phyloP scores from a whole-genome alignment of 1,139 yeast species.

The Hyphopichia wangnamkhiaoensis region DNA sequence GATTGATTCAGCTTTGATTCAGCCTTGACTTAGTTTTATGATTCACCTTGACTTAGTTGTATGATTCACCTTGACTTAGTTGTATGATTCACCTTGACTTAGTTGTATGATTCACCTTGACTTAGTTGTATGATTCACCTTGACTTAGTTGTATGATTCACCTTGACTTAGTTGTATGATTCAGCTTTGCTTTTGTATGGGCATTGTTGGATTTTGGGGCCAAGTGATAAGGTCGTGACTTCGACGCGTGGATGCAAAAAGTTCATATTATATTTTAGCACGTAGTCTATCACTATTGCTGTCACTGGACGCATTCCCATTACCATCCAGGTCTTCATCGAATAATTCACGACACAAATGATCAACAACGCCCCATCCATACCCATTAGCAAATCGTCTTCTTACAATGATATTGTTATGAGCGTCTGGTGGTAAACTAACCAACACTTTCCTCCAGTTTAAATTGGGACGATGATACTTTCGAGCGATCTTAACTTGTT shows the following conservation, averaged over 20 bases:
- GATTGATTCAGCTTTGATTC: no score
- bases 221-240: background rate
- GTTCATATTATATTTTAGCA: background rate
- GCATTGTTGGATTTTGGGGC: no score
- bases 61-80: no score
- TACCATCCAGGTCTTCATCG: background rate
- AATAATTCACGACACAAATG: slow-evolving; percentile 24
- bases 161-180: no score
- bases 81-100: no score
- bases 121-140: no score
- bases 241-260: background rate
- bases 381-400: slow-evolving; percentile 86
- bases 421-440: slow-evolving; percentile 87
- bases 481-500: slow-evolving; percentile 74
- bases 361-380: slow-evolving; percentile 92
- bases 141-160: no score
- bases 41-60: no score
- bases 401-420: slow-evolving; percentile 92
- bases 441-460: slow-evolving; percentile 91
- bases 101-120: no score
- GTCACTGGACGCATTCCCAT: no score
- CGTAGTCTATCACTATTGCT: background rate
- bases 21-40: no score
- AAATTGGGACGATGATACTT: slow-evolving; percentile 73
- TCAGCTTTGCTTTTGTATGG: no score